Base-by-base conservation (phyloP, 768 basidiomycete genomes). In the Mycena maculata region DNA sequence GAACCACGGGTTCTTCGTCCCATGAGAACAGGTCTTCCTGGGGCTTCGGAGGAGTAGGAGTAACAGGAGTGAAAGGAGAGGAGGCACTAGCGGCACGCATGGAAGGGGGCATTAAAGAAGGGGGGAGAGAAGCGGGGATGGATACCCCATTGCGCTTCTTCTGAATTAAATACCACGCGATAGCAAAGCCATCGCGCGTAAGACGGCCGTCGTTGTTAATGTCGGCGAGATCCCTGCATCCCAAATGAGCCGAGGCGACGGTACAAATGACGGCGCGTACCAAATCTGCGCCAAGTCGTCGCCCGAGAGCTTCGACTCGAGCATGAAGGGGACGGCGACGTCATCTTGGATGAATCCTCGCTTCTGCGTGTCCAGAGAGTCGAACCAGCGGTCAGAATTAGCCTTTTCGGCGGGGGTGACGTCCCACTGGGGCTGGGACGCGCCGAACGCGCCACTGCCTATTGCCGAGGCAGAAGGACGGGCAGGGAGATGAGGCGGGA, bases 111-210 rank as follows among this genome's bases (percentile, higher is more conserved):
- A 98, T 77, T 49, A 99, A 83, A 36, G 89, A 86, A 39, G 77
- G 79, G 5, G 95, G 94, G 30, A 99, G 82, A n/a, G 78, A 75
- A 0, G 83, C 72, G 0, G 95, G 94, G 48, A 98, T 79, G 3
- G 92, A 90, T 67, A 88, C 88, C 20, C 97, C 96, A 9, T 87
- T 84, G 11, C 98, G 80, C 77, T 91, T 95, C 74, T 86, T 87
- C 78, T 94, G 93, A 72, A 99, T 98, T 38, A 99, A 86, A 79
- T 97, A 88, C 89, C 96, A 89, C 4, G 96, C 98, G 48, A 99
- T 91, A 10, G 98, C 97, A 77, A 99, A 99, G 16, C 95, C 94
- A 53, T 98, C 96, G 57, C 90, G 86, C 4, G 90, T 95, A 52
- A 99, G 83, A 60, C 85, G 87, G 2, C 98, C 98, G 62, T 97